Evolutionary conservation across 257 asterid species (phyloP).

Genomic region (Euphrasia confusa): DNA sequence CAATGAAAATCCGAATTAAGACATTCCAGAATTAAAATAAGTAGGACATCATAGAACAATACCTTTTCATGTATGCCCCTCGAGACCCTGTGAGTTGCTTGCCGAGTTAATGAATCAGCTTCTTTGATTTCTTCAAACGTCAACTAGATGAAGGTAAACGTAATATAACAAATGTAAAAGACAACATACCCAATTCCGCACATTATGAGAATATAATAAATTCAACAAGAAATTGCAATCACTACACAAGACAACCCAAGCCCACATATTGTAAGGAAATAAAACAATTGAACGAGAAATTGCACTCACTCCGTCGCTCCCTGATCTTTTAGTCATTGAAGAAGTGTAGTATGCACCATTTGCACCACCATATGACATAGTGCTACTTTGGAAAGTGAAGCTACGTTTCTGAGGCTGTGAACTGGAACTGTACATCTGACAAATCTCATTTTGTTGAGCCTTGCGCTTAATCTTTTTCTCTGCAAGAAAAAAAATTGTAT

Average conservation of each 20-base stretch:
- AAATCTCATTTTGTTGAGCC: conserved; percentile 36
- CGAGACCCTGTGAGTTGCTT: conserved; percentile 69
- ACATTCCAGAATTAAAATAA: conserved; percentile 10
- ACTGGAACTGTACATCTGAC: conserved; percentile 30
- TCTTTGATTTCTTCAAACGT: conserved; percentile 79
- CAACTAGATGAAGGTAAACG: conserved; percentile 38
- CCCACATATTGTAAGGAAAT: background rate
- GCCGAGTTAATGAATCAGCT: conserved; percentile 79
- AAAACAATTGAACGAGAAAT: conserved; percentile 3
- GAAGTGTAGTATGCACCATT: conserved; percentile 75
- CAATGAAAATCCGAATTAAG: conserved; percentile 14
- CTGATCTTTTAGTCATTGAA: conserved; percentile 65
- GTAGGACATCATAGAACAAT: conserved; percentile 4
- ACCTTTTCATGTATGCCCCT: conserved; percentile 86
- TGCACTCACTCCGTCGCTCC: conserved; percentile 81
- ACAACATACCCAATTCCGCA: background rate
- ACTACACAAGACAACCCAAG: conserved; percentile 42
- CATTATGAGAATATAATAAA: background rate
- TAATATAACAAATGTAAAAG: conserved; percentile 10
- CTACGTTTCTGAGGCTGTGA: conserved; percentile 54
- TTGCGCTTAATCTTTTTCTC: conserved; percentile 55
- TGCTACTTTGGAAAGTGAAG: conserved; percentile 73
- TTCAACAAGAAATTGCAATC: conserved; percentile 32
- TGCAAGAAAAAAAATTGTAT: conserved; percentile 23
- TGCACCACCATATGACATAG: conserved; percentile 76